phyloP scores from a whole-genome alignment of 1,139 yeast genomes.

The Wickerhamomyces sp. region DNA sequence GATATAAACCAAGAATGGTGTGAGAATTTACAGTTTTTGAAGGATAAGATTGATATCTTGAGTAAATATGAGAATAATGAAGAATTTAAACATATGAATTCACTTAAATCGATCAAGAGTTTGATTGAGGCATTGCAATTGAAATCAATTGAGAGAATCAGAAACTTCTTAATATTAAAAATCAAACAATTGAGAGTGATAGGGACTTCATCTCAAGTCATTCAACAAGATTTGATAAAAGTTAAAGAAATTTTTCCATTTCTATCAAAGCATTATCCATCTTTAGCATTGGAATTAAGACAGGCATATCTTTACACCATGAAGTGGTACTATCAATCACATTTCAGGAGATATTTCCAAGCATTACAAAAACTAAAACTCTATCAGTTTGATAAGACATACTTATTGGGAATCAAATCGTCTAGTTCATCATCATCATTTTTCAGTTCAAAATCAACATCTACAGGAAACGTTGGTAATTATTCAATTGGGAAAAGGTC shows the following conservation, averaged over 20 bases:
- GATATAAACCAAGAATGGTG: conserved; percentile 49
- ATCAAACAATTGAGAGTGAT: conserved; percentile 54
- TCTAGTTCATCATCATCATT: conserved; percentile 10
- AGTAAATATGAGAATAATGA: conserved; percentile 28
- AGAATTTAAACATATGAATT: conserved; percentile 9
- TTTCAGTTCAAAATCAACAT: conserved; percentile 3
- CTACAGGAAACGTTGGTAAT: conserved; percentile 4
- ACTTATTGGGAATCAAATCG: conserved; percentile 39
- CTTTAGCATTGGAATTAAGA: conserved; percentile 70
- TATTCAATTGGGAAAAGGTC: conserved; percentile 48
- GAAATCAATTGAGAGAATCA: conserved; percentile 56
- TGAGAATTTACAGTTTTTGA: conserved; percentile 52
- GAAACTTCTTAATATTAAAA: conserved; percentile 60
- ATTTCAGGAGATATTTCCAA: conserved; percentile 74
- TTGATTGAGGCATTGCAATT: conserved; percentile 11
- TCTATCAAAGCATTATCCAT: conserved; percentile 47
- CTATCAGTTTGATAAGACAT: conserved; percentile 46
- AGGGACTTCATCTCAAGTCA: conserved; percentile 56
- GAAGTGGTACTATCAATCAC: conserved; percentile 84
- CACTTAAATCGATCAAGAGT: conserved; percentile 9
- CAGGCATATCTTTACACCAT: conserved; percentile 83
- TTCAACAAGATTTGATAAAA: conserved; percentile 63
- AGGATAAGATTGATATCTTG: conserved; percentile 51
- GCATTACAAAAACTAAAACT: conserved; percentile 63
- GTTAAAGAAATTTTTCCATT: conserved; percentile 60